Conservation (phyloP, 306 rosid genomes). For the Fragaria nilgerrensis region DNA sequence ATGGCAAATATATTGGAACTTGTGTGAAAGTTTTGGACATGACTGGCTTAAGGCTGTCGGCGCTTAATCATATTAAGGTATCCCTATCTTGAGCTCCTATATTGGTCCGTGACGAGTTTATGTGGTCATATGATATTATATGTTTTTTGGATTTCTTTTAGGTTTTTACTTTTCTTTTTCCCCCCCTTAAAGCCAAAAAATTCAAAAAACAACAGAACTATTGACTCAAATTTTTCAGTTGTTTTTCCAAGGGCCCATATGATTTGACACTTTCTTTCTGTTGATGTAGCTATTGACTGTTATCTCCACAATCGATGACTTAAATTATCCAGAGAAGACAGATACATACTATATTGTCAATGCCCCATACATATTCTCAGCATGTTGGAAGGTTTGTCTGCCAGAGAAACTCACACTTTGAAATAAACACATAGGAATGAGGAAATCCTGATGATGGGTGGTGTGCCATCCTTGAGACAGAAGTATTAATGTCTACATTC, state of each 20-base stretch:
- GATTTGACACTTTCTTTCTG: slow-evolving; percentile 29
- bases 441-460: background rate
- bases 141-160: no score
- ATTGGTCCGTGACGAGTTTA: background rate
- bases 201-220: background rate
- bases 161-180: background rate
- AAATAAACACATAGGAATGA: background rate
- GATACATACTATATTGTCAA: slow-evolving; percentile 86
- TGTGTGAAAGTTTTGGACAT: slow-evolving; percentile 89
- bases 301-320: slow-evolving; percentile 85
- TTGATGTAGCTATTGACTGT: slow-evolving; percentile 81
- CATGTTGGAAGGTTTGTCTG: slow-evolving; percentile 95
- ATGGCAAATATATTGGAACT: slow-evolving; percentile 71
- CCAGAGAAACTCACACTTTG: no score
- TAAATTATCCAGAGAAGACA: slow-evolving; percentile 97
- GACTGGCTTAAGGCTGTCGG: slow-evolving; percentile 89
- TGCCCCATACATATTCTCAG: slow-evolving; percentile 83
- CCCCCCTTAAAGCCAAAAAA: background rate
- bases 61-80: slow-evolving; percentile 87
- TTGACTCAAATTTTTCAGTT: background rate
- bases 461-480: background rate
- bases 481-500: slow-evolving; percentile 12
- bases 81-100: background rate
- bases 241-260: background rate
- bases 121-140: no score